Evolutionary conservation across 352 stramenopile genomes (phyloP), one percentile per base, ranked within the genome.

Genomic region (Hyaloperonospora brassicae): DNA sequence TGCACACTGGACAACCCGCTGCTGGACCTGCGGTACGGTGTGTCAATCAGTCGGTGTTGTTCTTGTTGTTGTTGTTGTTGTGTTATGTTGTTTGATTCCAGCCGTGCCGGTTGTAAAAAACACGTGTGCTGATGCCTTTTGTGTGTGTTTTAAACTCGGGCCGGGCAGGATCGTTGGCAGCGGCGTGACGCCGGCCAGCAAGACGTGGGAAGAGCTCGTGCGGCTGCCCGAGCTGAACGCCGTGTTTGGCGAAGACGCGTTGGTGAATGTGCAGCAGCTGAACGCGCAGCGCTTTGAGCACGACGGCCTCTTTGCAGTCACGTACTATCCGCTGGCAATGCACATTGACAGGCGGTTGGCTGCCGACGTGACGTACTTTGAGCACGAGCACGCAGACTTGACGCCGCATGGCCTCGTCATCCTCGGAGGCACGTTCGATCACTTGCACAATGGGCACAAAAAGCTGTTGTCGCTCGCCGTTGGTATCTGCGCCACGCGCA

Each of bases 381-480:
- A 89, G 67, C 76, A 92, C 55, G 66, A 83, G 31, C 67, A 78
- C 43, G 70, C 69, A 8, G 56, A 74, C 52, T 23, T 88, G 46
- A 72, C 66, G 38, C 72, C 73, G 11, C 73, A 85, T 52, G 65
- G 82, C n/a, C 41, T 71, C 10, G 68, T 89, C 21, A 64, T 90
- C 38, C 62, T 95, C 12, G 85, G 85, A 34, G 87, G 87, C 34
- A 96, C 85, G 27, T 96, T 96, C 59, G 87, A 96, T 59, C 79
- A 92, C 47, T 70, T 96, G 25, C 87, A 96, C 69, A 95, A 93
- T 47, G 87, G 87, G 14, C 87, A 96, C 73, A 95, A 91, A 66
- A 95, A 95, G 56, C 59, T 96, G 17, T 68, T 96, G 23, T 89
- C 80, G 21, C 56, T 93, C 14, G 86, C 85, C 0, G 75, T 72